Evolutionary conservation across 2,329 filamentous ascomycete genomes (phyloP).

Genomic region (Alternaria triticimaculans): DNA sequence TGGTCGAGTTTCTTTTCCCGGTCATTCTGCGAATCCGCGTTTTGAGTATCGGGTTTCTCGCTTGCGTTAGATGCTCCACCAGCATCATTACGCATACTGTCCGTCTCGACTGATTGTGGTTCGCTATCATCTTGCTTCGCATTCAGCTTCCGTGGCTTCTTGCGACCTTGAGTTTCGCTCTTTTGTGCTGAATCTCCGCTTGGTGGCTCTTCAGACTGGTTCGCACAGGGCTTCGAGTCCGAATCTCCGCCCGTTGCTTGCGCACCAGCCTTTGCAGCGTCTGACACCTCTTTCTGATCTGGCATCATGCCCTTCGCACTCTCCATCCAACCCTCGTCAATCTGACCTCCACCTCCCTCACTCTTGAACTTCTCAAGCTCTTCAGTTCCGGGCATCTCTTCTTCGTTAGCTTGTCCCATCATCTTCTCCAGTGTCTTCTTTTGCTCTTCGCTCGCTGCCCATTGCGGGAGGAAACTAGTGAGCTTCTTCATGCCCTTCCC

Average conservation of each 20-base stretch:
- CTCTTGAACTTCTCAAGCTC: conserved; percentile 24
- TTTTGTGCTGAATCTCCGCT: background rate
- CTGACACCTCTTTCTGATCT: conserved; percentile 8
- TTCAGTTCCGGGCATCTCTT: conserved; percentile 21
- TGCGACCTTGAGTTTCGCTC: conserved; percentile 7
- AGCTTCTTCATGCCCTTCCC: conserved; percentile 26
- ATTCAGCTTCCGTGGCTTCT: conserved; percentile 27
- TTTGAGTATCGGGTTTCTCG: background rate
- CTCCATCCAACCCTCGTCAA: conserved; percentile 16
- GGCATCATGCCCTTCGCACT: conserved; percentile 20
- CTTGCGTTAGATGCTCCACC: background rate
- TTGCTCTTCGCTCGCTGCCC: conserved; percentile 26
- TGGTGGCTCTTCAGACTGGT: background rate
- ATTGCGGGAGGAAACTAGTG: conserved; percentile 19
- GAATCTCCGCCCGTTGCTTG: background rate
- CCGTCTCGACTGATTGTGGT: background rate
- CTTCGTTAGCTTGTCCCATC: conserved; percentile 23
- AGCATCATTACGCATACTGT: background rate
- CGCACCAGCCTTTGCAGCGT: conserved; percentile 1
- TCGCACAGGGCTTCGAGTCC: background rate
- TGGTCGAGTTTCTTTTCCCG: background rate
- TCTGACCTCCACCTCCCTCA: conserved; percentile 12
- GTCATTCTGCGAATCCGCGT: background rate
- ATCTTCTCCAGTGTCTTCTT: conserved; percentile 29
- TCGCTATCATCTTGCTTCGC: background rate